These are phyloP conservation scores for Moesziomyces antarcticus DNA, from an alignment of 1,284 basidiomycete genomes.

Conservation along the genomic window DNA sequence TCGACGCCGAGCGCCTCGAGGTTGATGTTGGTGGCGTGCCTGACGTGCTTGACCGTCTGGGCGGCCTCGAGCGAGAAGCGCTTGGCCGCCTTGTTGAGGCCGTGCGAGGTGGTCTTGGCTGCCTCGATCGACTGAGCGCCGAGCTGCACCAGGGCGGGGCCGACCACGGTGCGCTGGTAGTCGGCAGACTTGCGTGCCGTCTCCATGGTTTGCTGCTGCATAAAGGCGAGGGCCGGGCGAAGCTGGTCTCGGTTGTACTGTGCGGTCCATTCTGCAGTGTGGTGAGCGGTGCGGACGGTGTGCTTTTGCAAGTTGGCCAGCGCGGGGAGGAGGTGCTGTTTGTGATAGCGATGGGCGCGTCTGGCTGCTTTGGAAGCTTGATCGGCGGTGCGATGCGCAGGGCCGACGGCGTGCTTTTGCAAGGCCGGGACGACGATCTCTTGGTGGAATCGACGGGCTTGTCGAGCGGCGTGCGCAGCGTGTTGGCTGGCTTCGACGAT, in stretches of 20 bases:
- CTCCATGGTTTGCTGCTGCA: neutral
- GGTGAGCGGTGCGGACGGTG: conserved; percentile 7
- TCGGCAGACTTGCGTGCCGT: neutral
- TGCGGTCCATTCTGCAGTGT: conserved; percentile 1
- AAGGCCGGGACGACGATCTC: conserved; percentile 20
- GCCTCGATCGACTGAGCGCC: conserved; percentile 23
- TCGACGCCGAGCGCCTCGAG: conserved; percentile 32
- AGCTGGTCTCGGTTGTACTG: conserved; percentile 1
- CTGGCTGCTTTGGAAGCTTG: conserved; percentile 18
- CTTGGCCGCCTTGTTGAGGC: conserved; percentile 33
- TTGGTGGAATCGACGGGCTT: conserved; percentile 20
- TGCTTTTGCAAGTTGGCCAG: neutral
- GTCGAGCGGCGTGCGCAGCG: conserved; percentile 23
- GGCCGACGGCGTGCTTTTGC: conserved; percentile 16
- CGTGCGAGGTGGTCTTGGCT: conserved; percentile 20
- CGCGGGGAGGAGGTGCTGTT: conserved; percentile 14
- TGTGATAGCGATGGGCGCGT: conserved; percentile 21
- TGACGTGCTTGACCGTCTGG: conserved; percentile 26
- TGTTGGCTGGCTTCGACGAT: conserved; percentile 14
- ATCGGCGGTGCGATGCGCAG: conserved; percentile 5
- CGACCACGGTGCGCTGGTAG: conserved; percentile 5
- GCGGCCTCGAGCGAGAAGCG: conserved; percentile 24
- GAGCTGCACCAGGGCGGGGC: conserved; percentile 10
- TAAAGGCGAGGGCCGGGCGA: conserved; percentile 1
- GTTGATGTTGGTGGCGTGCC: conserved; percentile 17